A percentile compares a stretch with the other conserved stretches of the same genome.
Conservation (phyloP, 2,329 filamentous ascomycete species). For the Dothistroma septosporum region DNA sequence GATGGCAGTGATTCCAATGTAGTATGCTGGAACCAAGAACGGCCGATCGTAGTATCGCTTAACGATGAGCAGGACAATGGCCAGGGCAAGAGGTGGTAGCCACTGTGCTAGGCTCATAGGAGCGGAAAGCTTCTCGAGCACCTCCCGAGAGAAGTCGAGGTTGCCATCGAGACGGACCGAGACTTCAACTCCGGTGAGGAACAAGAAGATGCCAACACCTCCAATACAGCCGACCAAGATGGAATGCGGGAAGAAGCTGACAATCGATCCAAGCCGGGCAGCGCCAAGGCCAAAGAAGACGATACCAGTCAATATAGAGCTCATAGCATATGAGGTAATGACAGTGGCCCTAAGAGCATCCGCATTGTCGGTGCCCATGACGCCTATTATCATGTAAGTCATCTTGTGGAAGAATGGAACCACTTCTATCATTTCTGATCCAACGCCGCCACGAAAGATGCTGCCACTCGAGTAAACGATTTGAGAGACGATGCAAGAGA, state of each 20-base stretch:
- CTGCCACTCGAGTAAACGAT: constrained; percentile 85
- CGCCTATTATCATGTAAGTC: constrained; percentile 78
- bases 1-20: constrained; percentile 68
- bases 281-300: constrained; percentile 89
- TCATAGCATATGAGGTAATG: constrained; percentile 84
- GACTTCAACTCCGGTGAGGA: constrained; percentile 89
- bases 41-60: constrained; percentile 75
- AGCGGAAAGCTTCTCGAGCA: constrained; percentile 68
- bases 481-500: constrained; percentile 93
- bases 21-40: constrained; percentile 81
- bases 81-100: constrained; percentile 72
- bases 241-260: constrained; percentile 94
- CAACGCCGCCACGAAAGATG: constrained; percentile 83
- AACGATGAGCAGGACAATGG: constrained; percentile 69
- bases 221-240: constrained; percentile 97
- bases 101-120: constrained; percentile 75
- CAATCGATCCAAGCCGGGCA: constrained; percentile 83
- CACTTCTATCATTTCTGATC: constrained; percentile 97
- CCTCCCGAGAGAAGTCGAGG: constrained; percentile 74
- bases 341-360: constrained; percentile 90
- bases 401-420: constrained; percentile 99
- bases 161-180: constrained; percentile 83
- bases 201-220: constrained; percentile 90
- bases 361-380: constrained; percentile 73
- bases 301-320: constrained; percentile 82